Evolutionary conservation across 441 rosid species (phyloP), one percentile per base, ranked within the genome.

Genomic region (Heliophila coronopifolia): DNA sequence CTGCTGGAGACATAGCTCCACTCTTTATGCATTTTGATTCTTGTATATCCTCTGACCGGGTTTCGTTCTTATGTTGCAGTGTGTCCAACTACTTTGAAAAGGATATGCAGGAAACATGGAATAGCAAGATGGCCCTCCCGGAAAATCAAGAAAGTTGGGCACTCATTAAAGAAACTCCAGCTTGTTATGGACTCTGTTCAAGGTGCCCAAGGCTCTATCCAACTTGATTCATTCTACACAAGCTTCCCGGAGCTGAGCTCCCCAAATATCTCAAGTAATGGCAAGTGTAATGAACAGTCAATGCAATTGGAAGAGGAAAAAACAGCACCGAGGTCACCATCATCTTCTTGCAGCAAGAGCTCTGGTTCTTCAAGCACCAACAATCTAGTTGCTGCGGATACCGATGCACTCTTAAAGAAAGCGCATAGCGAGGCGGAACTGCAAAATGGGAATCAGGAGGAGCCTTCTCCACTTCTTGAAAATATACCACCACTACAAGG

Each of bases 41-140:
- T 40, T 54, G 15, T 40, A n/a, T n/a, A n/a, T n/a, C n/a, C n/a
- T 50, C 36, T 65, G 43, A 53, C 40, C 2, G 4, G 3, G 36
- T 38, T 34, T 58, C 32, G 24, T 66, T 47, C 9, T 47, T 36
- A 17, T 66, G 43, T 77, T 77, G 67, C 81, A 88, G 97, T 84
- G 49, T 88, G 94, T 60, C 97, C 94, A 9, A 88, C 94, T 17
- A 88, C 94, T 5, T 64, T 88, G 71, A 84, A 88, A 69, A 72
- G 94, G 72, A 84, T 88, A 68, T 88, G 94, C 75, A 82, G 97
- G 42, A 84, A 79, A 65, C 92, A 84, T 12, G 97, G 97, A 13
- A 88, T 88, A 54, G 73, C 75, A 31, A 68, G 94, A 27, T 88
- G 97, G 97, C 97, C 97, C 15, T 84, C 94, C n/a, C 67, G 94